Percentiles rank a stretch among this genome's conserved stretches.
phyloP scores from a whole-genome alignment of 805 yeast genomes.

The Myxozyma lipomycoides region DNA sequence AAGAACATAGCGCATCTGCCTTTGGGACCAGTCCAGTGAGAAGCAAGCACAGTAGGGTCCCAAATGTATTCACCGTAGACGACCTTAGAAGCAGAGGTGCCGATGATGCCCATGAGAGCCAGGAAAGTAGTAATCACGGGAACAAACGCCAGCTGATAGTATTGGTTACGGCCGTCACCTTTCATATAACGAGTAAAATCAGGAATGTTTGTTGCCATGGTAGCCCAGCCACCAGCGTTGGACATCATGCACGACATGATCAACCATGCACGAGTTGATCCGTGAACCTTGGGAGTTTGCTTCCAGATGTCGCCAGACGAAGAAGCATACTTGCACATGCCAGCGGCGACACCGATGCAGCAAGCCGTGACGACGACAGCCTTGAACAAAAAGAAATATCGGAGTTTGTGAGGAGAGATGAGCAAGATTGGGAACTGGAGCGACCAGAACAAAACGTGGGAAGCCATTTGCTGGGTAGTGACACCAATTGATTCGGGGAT shows the following conservation, averaged over 20 bases:
- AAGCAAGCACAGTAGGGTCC: slow-evolving; percentile 25
- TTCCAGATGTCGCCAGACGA: slow-evolving; percentile 23
- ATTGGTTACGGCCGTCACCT: slow-evolving; percentile 13
- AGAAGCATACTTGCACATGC: slow-evolving; percentile 12
- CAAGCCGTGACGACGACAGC: slow-evolving; percentile 21
- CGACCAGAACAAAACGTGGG: slow-evolving; percentile 24
- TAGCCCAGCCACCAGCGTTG: slow-evolving; percentile 33
- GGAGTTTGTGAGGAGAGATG: slow-evolving; percentile 29
- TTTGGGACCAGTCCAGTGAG: slow-evolving; percentile 19
- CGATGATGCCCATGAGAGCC: slow-evolving; percentile 20
- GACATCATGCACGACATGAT: slow-evolving; percentile 30
- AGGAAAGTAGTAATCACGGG: slow-evolving; percentile 26
- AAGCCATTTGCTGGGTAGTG: slow-evolving; percentile 26
- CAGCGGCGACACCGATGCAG: slow-evolving; percentile 27
- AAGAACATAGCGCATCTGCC: slow-evolving; percentile 26
- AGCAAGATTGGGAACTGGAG: slow-evolving; percentile 26
- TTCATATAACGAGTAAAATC: slow-evolving; percentile 28
- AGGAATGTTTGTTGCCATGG: slow-evolving; percentile 32
- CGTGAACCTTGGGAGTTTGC: slow-evolving; percentile 25
- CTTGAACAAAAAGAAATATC: slow-evolving; percentile 25
- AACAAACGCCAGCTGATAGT: slow-evolving; percentile 26
- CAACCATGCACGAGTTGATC: slow-evolving; percentile 29
- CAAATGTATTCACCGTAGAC: slow-evolving; percentile 25
- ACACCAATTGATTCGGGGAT: slow-evolving; percentile 25
- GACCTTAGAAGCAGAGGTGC: slow-evolving; percentile 23